Base-by-base conservation (phyloP, 2,329 filamentous ascomycete genomes). In the Calonectria pseudoturangicola region DNA sequence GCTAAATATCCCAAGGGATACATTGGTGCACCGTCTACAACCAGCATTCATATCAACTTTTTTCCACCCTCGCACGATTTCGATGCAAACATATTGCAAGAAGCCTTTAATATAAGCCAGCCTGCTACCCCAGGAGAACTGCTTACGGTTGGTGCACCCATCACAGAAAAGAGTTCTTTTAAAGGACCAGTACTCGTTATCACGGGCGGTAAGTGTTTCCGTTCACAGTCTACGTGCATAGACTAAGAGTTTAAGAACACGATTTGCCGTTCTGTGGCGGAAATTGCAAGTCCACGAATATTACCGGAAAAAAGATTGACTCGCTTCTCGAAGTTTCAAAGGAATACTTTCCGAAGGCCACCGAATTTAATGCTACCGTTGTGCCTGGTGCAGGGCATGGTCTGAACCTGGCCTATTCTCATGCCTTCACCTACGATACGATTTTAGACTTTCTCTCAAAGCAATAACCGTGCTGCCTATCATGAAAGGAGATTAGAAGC, bases 241-340 rank as follows among this genome's bases (percentile, higher is more conserved):
- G 25, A 58, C 73, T 48, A 27, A 36, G 16, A 27, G 39, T n/a
- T 10, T 3, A 9, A 87, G 86, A 86, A 21, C 80, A 81, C 15
- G 88, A 92, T 63, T 70, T 88, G 12, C 87, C 89, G 7, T 93
- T 91, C 81, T 93, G 92, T 70, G 92, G 91, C 4, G 89, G 90
- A 30, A 88, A 93, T 80, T 93, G 91, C 82, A 78, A 84, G 3
- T 84, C 82, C 21, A 89, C 87, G 0, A 84, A 82, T 13, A 75
- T 81, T 48, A 12, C 80, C 85, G 1, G 76, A 81, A 12, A 75
- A 65, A 75, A 81, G 0, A 86, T 84, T 33, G 85, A 77, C 4
- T 76, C 83, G 33, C 73, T 91, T 48, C 87, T 88, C 0, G 87
- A 84, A 10, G 79, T 80, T n/a, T 87, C 87, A 0, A 79, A 76